Conservation (phyloP, 306 rosid species). For the Senna siamea region DNA sequence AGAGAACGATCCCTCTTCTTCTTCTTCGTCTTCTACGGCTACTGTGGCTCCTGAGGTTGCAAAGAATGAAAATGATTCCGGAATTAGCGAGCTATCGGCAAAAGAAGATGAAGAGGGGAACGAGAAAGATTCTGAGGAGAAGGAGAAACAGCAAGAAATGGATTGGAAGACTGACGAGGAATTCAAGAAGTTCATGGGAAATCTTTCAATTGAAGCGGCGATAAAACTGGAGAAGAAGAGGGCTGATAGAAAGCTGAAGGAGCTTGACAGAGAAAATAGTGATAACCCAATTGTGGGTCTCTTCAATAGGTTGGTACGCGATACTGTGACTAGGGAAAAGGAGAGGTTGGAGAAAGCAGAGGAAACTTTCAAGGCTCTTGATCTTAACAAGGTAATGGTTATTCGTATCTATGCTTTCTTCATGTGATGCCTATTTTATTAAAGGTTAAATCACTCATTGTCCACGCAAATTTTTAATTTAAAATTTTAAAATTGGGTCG, state of each 20-base stretch:
- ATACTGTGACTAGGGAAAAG: constrained; percentile 60
- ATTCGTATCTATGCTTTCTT: no score
- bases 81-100: constrained; percentile 32
- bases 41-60: constrained; percentile 49
- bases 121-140: constrained; percentile 31
- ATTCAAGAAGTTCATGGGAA: constrained; percentile 86
- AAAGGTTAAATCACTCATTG: no score
- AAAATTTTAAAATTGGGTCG: no score
- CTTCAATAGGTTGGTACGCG: constrained; percentile 48
- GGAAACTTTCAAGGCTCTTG: constrained; percentile 74
- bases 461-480: no score
- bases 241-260: constrained; percentile 81
- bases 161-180: constrained; percentile 88
- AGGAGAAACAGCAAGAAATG: constrained; percentile 63
- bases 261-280: constrained; percentile 63
- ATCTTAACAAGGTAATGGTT: constrained; percentile 69
- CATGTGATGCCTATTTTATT: not conserved
- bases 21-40: constrained; percentile 45
- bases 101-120: no score
- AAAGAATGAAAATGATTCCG: constrained; percentile 14
- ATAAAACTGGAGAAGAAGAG: constrained; percentile 92
- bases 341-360: constrained; percentile 76
- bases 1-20: constrained; percentile 37
- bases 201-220: constrained; percentile 88
- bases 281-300: constrained; percentile 58